Percentiles rank a stretch among this genome's conserved stretches.
These are phyloP conservation scores for Leptodontidium sp. DNA, from an alignment of 2,329 filamentous ascomycete species.

Conservation along the genomic window DNA sequence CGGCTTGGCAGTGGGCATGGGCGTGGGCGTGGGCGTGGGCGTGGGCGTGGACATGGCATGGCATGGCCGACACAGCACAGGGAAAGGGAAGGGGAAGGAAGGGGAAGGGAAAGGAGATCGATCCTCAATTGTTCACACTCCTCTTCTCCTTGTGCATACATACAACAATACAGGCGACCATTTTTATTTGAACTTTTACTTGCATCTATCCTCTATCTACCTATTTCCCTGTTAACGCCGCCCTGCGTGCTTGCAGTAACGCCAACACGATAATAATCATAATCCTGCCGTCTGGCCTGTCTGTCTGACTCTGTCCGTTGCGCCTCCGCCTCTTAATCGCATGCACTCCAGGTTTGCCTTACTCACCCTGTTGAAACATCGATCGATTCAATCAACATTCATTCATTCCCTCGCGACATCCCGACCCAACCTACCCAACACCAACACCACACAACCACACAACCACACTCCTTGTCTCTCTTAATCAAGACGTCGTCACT, in stretches of 20 bases:
- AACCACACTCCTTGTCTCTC: conserved; percentile 9
- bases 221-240: neutral
- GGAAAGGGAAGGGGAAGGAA: too few relatives aligned
- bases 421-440: neutral
- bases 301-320: neutral
- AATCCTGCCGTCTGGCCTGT: neutral
- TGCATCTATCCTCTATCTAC: neutral
- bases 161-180: neutral
- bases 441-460: neutral
- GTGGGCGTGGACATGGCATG: too few relatives aligned
- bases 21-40: too few relatives aligned
- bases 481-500: conserved; percentile 26
- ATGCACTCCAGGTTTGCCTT: conserved; percentile 19
- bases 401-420: neutral
- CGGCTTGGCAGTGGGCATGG: too few relatives aligned
- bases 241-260: neutral
- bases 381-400: neutral
- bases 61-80: too few relatives aligned
- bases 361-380: conserved; percentile 16
- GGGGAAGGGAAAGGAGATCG: neutral
- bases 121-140: neutral
- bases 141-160: neutral
- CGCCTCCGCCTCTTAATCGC: conserved; percentile 7
- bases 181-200: neutral
- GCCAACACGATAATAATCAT: neutral